Evolutionary conservation across 176 grass and related monocot genomes (phyloP), one percentile per base, ranked within the genome.

Genomic region (Dactylis glomerata): DNA sequence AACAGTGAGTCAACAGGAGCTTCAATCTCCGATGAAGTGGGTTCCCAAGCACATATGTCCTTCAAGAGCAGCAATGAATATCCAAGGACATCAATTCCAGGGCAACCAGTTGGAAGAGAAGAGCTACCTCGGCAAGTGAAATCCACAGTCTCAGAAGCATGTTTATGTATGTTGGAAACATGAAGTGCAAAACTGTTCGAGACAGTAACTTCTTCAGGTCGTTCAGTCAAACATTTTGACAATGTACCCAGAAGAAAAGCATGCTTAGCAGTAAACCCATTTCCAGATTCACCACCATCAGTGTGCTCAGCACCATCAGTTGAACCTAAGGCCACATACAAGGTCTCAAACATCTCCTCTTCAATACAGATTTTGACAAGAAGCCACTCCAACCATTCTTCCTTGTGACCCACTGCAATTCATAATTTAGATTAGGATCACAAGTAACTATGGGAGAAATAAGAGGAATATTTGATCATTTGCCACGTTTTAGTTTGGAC

Each of bases 301-400:
- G 11, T 46, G 3, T 46, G 45, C 45, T 14, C 45, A 46, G 45
- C 50, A 34, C n/a, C 44, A 77, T 87, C 27, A 70, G 34, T 27
- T 80, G 87, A 90, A 81, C 16, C 79, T 80, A 98, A 86, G 32
- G 82, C 68, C 24, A 12, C 8, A 86, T 96, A 96, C 69, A 98
- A 82, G 47, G 8, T 46, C 44, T 87, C 50, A 57, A 94, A 94
- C 62, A 85, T 94, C 83, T 83, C 68, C 47, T 87, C 91, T 65
- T 96, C 96, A 52, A 91, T 88, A 84, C 88, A 98, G 77, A 88
- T 82, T 91, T 98, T 96, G 83, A 93, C 87, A 22, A 98, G 78
- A 82, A 98, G 88, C 96, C 93, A 98, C 49, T 94, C 91, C 50
- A 98, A 44, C 96, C 96, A 98, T 62, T 94, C 93, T 83, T 94